Percentiles rank a stretch among this genome's conserved stretches.
phyloP scores from a whole-genome alignment of 73 alveolate species.

The Blepharisma stoltei region DNA sequence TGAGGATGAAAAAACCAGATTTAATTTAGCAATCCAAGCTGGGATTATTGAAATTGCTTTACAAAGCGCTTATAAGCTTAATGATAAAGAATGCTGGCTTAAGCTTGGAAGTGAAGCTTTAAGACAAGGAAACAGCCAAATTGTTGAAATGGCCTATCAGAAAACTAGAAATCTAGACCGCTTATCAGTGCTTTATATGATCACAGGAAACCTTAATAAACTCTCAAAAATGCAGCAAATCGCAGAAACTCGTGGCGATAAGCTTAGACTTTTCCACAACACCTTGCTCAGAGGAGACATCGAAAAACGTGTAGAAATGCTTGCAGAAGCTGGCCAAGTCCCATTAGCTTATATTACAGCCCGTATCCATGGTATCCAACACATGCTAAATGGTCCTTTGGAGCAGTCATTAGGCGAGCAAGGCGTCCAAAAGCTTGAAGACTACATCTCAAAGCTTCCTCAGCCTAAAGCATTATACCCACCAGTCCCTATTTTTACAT shows the following conservation, averaged over 20 bases:
- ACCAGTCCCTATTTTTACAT: conserved; percentile 14
- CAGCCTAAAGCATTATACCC: conserved; percentile 4
- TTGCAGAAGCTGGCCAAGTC: conserved; percentile 75
- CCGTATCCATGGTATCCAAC: conserved; percentile 54
- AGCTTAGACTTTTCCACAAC: conserved; percentile 62
- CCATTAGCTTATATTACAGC: conserved; percentile 80
- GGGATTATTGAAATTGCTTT: conserved; percentile 93
- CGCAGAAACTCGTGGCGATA: conserved; percentile 59
- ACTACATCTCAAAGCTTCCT: conserved; percentile 17
- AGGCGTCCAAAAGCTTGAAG: conserved; percentile 31
- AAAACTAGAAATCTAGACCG: conserved; percentile 78
- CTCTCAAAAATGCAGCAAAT: conserved; percentile 71
- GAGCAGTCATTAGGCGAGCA: conserved; percentile 35
- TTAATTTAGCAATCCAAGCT: conserved; percentile 80
- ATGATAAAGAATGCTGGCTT: conserved; percentile 78
- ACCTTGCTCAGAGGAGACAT: conserved; percentile 68
- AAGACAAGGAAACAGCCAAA: conserved; percentile 87
- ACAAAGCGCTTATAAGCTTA: conserved; percentile 73
- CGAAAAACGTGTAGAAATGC: conserved; percentile 65
- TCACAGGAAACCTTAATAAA: conserved; percentile 70
- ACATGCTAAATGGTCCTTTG: conserved; percentile 42
- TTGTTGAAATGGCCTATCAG: conserved; percentile 89
- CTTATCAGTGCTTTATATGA: conserved; percentile 77
- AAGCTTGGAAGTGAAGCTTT: conserved; percentile 86
- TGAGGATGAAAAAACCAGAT: conserved; percentile 57